Base-by-base conservation (phyloP, 805 yeast genomes). In the Cyberlindnera americana region DNA sequence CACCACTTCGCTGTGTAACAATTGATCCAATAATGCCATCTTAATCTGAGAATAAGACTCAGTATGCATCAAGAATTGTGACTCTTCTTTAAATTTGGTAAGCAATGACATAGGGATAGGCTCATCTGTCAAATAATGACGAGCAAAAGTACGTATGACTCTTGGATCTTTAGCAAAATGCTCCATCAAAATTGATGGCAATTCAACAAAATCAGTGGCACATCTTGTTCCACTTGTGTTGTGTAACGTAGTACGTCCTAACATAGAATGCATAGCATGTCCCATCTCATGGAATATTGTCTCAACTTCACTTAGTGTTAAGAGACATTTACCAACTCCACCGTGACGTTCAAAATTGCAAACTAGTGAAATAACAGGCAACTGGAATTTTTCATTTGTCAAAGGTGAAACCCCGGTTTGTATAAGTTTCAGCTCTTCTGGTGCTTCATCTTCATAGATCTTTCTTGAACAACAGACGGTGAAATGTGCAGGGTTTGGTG, bases 261-360 rank as follows among this genome's bases (percentile, higher is more conserved):
- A 65, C 96, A 93, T 91, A 3, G 97, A 87, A 60, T 93, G 99
- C 77, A 93, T 84, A 1, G 98, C 98, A 62, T 93, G 99, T 1
- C 99, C 99, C 96, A 93, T 89, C 63, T 93, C 99, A 62, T 93
- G 99, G 66, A 93, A 93, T 15, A 93, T 66, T 0, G 99, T 93
- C 53, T 91, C 96, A 16, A 91, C 89, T 54, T 93, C 98, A 41
- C 72, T 75, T 41, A 86, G 69, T 11, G 81, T 69, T 28, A 91
- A 62, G 15, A 85, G 65, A 22, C 90, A 80, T 17, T 77, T 73
- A 9, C 63, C 60, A n/a, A 56, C 52, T 22, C 62, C 70, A 3
- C 62, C 59, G 14, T 63, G 55, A 25, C 65, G 67, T 2, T 67
- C 63, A 58, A 93, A 91, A 56, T 89, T 88, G 59, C 98, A 93